Conservation (phyloP, 192 early-diverging fungal species). For the Coemansia nantahalensis region DNA sequence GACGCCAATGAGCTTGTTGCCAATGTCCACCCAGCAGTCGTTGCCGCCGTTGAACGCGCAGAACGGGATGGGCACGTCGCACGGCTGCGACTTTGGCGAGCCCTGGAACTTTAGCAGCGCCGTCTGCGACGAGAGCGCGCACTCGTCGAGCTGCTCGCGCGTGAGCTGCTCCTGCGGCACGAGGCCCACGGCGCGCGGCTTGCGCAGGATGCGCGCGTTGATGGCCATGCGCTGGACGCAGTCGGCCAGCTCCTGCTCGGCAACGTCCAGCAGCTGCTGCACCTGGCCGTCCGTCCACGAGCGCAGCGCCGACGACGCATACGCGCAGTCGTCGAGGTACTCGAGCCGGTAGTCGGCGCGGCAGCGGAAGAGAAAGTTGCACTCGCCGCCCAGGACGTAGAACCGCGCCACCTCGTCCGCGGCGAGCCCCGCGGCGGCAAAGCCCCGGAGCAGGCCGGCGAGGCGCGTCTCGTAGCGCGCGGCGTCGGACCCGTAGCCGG, state of each 20-base stretch:
- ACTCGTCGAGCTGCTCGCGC: constrained; percentile 86
- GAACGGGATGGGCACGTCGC: constrained; percentile 70
- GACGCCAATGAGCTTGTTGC: constrained; percentile 93
- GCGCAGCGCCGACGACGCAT: constrained; percentile 22
- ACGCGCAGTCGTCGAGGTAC: constrained; percentile 58
- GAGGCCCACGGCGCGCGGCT: constrained; percentile 74
- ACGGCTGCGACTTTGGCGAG: constrained; percentile 54
- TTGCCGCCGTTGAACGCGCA: constrained; percentile 91
- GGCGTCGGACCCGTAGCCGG: constrained; percentile 76
- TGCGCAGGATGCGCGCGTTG: constrained; percentile 65
- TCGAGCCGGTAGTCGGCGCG: constrained; percentile 58
- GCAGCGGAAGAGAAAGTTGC: constrained; percentile 87
- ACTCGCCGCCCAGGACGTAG: constrained; percentile 86
- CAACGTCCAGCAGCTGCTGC: constrained; percentile 70
- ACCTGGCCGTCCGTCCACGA: constrained; percentile 59
- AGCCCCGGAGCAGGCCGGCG: constrained; percentile 68
- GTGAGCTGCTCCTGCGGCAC: constrained; percentile 62
- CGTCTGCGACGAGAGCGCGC: constrained; percentile 72
- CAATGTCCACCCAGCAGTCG: constrained; percentile 93
- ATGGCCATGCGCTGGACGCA: constrained; percentile 67
- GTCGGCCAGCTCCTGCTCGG: constrained; percentile 62
- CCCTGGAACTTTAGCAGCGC: constrained; percentile 57
- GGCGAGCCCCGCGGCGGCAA: constrained; percentile 52
- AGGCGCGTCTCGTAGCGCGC: constrained; percentile 74
- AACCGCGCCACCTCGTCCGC: constrained; percentile 58